Conservation (phyloP, 192 early-diverging fungal species). For the Funneliformis geosporum region DNA sequence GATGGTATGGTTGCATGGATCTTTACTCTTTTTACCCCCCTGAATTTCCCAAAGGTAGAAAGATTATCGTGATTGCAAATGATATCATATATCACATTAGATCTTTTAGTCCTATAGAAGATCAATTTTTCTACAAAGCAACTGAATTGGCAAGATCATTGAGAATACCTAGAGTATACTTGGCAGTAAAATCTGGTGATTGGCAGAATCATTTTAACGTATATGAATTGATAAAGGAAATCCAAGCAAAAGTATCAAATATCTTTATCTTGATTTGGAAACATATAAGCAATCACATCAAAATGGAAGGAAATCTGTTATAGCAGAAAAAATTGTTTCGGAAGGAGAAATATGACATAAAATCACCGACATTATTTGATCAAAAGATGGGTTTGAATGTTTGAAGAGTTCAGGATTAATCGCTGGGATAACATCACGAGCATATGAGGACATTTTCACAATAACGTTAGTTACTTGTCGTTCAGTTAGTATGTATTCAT, state of each 20-base stretch:
- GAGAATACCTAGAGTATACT: conserved; percentile 90
- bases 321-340: conserved; percentile 69
- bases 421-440: conserved; percentile 93
- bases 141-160: conserved; percentile 82
- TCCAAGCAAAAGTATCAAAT: conserved; percentile 88
- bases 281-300: conserved; percentile 69
- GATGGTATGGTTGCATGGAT: conserved; percentile 98
- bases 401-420: conserved; percentile 95
- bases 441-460: conserved; percentile 98
- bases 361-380: conserved; percentile 87
- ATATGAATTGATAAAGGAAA: conserved; percentile 83
- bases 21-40: conserved; percentile 85
- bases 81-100: conserved; percentile 98
- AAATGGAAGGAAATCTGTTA: too few relatives aligned
- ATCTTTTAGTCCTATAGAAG: conserved; percentile 94
- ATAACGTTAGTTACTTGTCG: conserved; percentile 95
- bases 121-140: conserved; percentile 89
- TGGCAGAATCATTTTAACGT: conserved; percentile 85
- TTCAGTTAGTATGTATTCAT: conserved; percentile 72
- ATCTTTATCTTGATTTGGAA: conserved; percentile 82
- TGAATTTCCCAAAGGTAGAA: conserved; percentile 84
- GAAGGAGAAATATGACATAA: conserved; percentile 77
- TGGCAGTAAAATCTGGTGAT: conserved; percentile 97
- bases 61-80: conserved; percentile 94
- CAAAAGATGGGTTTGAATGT: conserved; percentile 90